Evolutionary conservation across 768 basidiomycete species (phyloP), one percentile per base, ranked within the genome.

Genomic region (Leccinellum rugosiceps): DNA sequence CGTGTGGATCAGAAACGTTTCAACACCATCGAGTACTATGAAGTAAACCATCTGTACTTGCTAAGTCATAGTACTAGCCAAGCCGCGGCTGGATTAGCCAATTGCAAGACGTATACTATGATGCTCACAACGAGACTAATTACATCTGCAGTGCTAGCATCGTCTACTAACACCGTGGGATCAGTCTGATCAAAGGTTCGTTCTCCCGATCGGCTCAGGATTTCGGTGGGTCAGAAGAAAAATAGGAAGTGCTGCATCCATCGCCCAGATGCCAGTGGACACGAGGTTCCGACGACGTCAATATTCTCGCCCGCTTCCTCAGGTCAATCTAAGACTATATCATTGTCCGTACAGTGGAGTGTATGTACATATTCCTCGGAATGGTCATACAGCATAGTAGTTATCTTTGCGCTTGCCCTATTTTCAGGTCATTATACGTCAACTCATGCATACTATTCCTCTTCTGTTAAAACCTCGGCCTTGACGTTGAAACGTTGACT

Each of bases 1-100:
- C 44, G 31, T 41, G 68, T 69, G 63, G 67, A 58, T 69, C 63
- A 55, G 57, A 67, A 66, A 63, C 51, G 53, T 65, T 66, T 68
- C 66, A 63, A 45, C 30, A 35, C 55, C 57, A 57, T 56, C 19
- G 41, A 25, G 15, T 30, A 50, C 21, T 31, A 34, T 34, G 57
- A 55, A 52, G 62, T 48, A 51, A 59, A 63, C 26, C n/a, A 41
- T 49, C 45, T 43, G 41, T 25, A n/a, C 50, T 43, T 50, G 53
- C 57, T 51, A 52, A 60, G 52, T 47, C 57, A 55, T 45, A 14
- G 9, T 51, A 25, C 25, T 25, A 9, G 38, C 44, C 21, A 34
- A 15, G 23, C 35, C 35, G 49, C 34, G 26, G 52, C 53, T 61
- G 61, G 61, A 55, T 58, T 53, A 45, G 26, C 7, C 30, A 26